These are phyloP conservation scores for Helianthus tuberosus DNA, from an alignment of 129 eudicot genomes.

Conservation along the genomic window DNA sequence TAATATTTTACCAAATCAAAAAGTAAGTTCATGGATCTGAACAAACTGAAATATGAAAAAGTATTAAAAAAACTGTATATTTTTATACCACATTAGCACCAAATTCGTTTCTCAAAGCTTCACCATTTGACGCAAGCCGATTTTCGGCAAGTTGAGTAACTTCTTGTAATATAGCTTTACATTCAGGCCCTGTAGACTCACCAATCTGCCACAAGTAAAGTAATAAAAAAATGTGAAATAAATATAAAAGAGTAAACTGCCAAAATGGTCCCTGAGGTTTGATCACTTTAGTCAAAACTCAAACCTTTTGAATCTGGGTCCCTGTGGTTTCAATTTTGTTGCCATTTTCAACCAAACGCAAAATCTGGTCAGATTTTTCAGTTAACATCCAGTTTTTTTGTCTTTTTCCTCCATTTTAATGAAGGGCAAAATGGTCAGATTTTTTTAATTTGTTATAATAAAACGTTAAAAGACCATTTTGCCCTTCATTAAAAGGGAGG, in stretches of 20 bases:
- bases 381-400: too few relatives aligned
- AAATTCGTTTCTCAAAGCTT: slow-evolving; percentile 61
- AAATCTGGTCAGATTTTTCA: too few relatives aligned
- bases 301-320: too few relatives aligned
- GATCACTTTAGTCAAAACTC: too few relatives aligned
- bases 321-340: too few relatives aligned
- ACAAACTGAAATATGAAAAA: neutral
- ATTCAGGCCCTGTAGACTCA: slow-evolving; percentile 91
- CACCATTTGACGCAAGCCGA: slow-evolving; percentile 53
- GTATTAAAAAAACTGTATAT: neutral
- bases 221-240: slow-evolving; percentile 8
- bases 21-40: slow-evolving; percentile 9
- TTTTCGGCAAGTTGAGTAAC: slow-evolving; percentile 80
- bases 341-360: too few relatives aligned
- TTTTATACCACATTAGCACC: slow-evolving; percentile 67
- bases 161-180: slow-evolving; percentile 93
- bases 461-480: too few relatives aligned
- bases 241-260: neutral
- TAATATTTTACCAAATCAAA: slow-evolving; percentile 1
- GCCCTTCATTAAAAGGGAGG: too few relatives aligned
- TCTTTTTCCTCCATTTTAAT: too few relatives aligned
- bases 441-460: too few relatives aligned
- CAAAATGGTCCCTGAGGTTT: too few relatives aligned
- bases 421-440: too few relatives aligned
- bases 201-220: slow-evolving; percentile 78